Conservation (phyloP, 2,329 filamentous ascomycete genomes). For the Xylaria hypoxylon region DNA sequence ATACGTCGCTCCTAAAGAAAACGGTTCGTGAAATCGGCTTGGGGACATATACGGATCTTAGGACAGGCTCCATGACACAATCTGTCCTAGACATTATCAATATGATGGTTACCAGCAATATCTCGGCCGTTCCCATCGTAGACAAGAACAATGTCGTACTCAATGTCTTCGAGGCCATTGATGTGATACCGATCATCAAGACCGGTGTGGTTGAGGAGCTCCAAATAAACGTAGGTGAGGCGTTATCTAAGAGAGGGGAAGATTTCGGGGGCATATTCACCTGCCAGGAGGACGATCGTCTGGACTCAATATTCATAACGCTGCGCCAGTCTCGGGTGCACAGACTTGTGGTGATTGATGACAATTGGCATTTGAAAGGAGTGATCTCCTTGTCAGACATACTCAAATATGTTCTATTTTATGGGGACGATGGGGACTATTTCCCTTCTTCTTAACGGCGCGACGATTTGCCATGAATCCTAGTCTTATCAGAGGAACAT, state of each 20-base stretch:
- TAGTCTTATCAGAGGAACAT: constrained; percentile 17
- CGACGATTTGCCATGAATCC: constrained; percentile 30
- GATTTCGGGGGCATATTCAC: constrained; percentile 98
- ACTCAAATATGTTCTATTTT: constrained; percentile 89
- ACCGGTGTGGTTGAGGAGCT: constrained; percentile 93
- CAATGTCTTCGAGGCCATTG: constrained; percentile 97
- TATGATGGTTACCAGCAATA: constrained; percentile 90
- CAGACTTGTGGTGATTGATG: constrained; percentile 91
- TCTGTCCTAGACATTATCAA: constrained; percentile 96
- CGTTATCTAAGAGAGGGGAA: constrained; percentile 84
- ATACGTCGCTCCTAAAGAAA: constrained; percentile 90
- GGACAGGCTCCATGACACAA: constrained; percentile 87
- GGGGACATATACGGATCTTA: constrained; percentile 84
- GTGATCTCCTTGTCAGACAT: constrained; percentile 96
- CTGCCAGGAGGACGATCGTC: constrained; percentile 88
- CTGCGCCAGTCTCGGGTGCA: constrained; percentile 95
- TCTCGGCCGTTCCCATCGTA: constrained; percentile 93
- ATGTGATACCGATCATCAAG: constrained; percentile 96
- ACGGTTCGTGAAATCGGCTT: constrained; percentile 85
- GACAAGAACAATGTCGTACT: constrained; percentile 82
- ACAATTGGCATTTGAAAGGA: constrained; percentile 85
- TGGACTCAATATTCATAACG: constrained; percentile 97
- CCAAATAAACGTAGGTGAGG: constrained; percentile 86
- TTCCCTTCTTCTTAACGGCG: constrained; percentile 41
- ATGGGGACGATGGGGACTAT: constrained; percentile 74